Evolutionary conservation across 345 rosid genomes (phyloP).

Genomic region (Bruguiera sexangula): DNA sequence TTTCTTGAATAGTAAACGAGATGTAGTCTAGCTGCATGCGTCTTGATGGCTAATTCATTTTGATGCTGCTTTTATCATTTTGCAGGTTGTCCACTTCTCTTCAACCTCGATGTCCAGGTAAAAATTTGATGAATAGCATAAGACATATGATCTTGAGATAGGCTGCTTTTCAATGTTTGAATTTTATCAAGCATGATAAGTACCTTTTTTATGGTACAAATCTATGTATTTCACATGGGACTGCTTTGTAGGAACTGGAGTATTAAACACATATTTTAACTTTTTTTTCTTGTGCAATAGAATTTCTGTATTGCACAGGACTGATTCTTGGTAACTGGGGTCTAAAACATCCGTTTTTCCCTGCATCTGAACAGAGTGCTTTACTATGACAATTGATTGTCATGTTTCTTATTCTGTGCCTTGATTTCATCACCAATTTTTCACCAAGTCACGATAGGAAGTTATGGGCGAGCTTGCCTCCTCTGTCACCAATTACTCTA

Average conservation of each 20-base stretch:
- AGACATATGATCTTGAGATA: neutral
- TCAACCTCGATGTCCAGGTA: constrained; percentile 92
- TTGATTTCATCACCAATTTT: neutral
- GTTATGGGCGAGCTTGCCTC: neutral
- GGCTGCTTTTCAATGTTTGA: neutral
- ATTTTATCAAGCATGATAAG: neutral
- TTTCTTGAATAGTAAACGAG: neutral
- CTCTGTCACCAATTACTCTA: neutral
- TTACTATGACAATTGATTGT: too few species aligned
- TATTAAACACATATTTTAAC: too few species aligned
- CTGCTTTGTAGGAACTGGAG: too few species aligned
- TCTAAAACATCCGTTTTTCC: too few species aligned
- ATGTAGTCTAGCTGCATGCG: neutral
- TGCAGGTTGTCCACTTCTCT: constrained; percentile 79
- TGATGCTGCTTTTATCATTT: neutral
- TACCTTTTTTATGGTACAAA: neutral
- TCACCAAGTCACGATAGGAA: neutral
- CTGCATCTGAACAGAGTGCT: too few species aligned
- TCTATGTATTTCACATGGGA: too few species aligned
- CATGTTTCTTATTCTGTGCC: too few species aligned
- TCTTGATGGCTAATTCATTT: constrained; percentile 5
- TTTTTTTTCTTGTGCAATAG: too few species aligned
- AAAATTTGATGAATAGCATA: constrained; percentile 11
- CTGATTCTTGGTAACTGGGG: too few species aligned
- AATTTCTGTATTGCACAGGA: too few species aligned